Base-by-base conservation (phyloP, 2,329 filamentous ascomycete genomes). In the Albifimbria verrucaria region DNA sequence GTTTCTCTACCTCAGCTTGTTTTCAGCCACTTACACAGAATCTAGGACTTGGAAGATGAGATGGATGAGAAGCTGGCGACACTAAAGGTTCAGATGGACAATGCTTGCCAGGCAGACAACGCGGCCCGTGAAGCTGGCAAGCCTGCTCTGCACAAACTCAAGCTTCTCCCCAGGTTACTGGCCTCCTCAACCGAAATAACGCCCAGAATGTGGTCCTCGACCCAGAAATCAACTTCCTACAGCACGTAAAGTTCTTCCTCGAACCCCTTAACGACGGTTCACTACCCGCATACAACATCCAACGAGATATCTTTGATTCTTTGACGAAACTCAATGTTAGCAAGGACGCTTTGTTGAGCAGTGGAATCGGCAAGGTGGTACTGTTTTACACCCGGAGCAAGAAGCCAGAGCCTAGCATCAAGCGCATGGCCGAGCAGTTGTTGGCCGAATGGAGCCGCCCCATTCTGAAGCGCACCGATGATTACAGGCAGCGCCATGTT, bases 381-480 rank as follows among this genome's bases (percentile, higher is more conserved):
- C 83, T 96, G 57, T 99, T 97, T 76, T 99, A 99, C 74, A 97
- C 92, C 49, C 92, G 92, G 73, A 96, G 90, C 77, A 95, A 92
- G 76, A 88, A 90, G 60, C 89, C 92, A 1, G 90, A 97, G 72
- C 78, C 87, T 4, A 82, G 80, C 56, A 97, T 99, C 77, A 97
- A 97, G 78, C 87, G 93, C 60, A 90, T 92, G 74, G 94, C 94
- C 1, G 92, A 97, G 75, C 85, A 89, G 48, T 78, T 97, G n/a
- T 79, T 97, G 52, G 90, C 90, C 52, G 93, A 97, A 68, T 99
- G 94, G 94, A 96, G 92, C 59, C 82, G 94, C 41, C 92, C 93
- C 4, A 96, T 99, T 58, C 79, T 99, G 51, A 93, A 95, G 75
- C 87, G 92, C 61, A 96, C 90, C 56, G 92, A 96, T 63, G 92